Evolutionary conservation across 2,329 filamentous ascomycete species (phyloP).

Genomic region (Arthroderma sp.): DNA sequence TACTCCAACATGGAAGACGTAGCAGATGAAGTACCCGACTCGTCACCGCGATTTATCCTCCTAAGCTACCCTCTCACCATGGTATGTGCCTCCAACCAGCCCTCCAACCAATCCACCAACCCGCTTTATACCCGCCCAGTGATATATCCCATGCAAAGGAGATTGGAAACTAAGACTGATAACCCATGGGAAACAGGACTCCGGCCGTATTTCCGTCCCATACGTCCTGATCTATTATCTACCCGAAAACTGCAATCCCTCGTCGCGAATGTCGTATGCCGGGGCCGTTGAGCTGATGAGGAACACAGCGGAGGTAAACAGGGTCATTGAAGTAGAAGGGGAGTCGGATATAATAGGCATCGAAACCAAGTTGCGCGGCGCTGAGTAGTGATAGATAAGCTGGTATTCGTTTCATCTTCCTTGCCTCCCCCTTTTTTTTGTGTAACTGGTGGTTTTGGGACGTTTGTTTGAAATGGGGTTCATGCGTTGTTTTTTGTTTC

Average conservation of each 20-base stretch:
- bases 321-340: conserved; percentile 71
- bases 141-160: neutral
- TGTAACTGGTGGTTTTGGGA: neutral
- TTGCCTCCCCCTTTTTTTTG: neutral
- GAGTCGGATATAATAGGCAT: conserved; percentile 74
- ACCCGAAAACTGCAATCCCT: conserved; percentile 77
- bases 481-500: too few species aligned
- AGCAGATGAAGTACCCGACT: conserved; percentile 80
- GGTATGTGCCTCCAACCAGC: conserved; percentile 35
- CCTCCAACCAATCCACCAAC: neutral
- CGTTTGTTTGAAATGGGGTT: too few species aligned
- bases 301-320: conserved; percentile 79
- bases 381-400: conserved; percentile 13
- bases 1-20: conserved; percentile 73
- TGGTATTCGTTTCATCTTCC: neutral
- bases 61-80: conserved; percentile 82
- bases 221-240: conserved; percentile 95
- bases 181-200: conserved; percentile 40
- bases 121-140: conserved; percentile 1
- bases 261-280: conserved; percentile 85
- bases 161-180: too few species aligned
- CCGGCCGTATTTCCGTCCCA: conserved; percentile 73
- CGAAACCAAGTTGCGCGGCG: conserved; percentile 46
- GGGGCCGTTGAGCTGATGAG: conserved; percentile 93
- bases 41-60: conserved; percentile 77